Evolutionary conservation across 148 eudicot genomes (phyloP).

Genomic region (Fagopyrum esculentum): DNA sequence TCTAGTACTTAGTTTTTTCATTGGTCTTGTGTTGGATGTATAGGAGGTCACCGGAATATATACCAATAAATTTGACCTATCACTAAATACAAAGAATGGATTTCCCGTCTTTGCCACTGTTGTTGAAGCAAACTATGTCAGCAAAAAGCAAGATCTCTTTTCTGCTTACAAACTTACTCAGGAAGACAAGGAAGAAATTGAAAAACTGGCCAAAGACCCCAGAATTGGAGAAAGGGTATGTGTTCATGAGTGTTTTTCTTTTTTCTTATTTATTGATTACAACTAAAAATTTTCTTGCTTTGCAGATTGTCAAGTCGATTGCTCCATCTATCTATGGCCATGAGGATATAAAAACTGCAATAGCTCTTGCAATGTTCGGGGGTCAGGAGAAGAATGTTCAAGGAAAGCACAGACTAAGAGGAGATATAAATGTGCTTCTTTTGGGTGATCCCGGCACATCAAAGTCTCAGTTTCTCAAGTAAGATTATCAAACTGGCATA

Average conservation of each 20-base stretch:
- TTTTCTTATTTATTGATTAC: slow-evolving; percentile 1
- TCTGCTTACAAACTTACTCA: slow-evolving; percentile 89
- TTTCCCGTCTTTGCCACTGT: slow-evolving; percentile 95
- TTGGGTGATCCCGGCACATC: slow-evolving; percentile 99
- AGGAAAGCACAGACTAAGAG: slow-evolving; percentile 92
- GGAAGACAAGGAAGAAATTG: slow-evolving; percentile 96
- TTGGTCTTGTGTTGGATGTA: slow-evolving; percentile 13
- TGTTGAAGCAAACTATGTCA: slow-evolving; percentile 80
- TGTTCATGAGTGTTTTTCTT: slow-evolving; percentile 6
- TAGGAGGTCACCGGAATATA: slow-evolving; percentile 96
- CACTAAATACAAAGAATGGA: slow-evolving; percentile 82
- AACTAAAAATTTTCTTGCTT: background rate
- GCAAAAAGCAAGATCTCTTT: slow-evolving; percentile 90
- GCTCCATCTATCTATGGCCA: slow-evolving; percentile 98
- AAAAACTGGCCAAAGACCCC: slow-evolving; percentile 83
- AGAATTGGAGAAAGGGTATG: slow-evolving; percentile 84
- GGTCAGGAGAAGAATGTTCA: slow-evolving; percentile 94
- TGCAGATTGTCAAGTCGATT: slow-evolving; percentile 80
- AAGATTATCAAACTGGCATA: slow-evolving; percentile 18
- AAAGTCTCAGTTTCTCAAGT: slow-evolving; percentile 95
- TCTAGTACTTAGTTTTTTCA: slow-evolving; percentile 13
- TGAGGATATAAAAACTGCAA: slow-evolving; percentile 92
- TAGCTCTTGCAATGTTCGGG: slow-evolving; percentile 96
- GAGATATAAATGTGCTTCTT: slow-evolving; percentile 89
- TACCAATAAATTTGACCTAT: slow-evolving; percentile 87